Evolutionary conservation across 805 yeast genomes (phyloP).

Genomic region (Ogataea pini): DNA sequence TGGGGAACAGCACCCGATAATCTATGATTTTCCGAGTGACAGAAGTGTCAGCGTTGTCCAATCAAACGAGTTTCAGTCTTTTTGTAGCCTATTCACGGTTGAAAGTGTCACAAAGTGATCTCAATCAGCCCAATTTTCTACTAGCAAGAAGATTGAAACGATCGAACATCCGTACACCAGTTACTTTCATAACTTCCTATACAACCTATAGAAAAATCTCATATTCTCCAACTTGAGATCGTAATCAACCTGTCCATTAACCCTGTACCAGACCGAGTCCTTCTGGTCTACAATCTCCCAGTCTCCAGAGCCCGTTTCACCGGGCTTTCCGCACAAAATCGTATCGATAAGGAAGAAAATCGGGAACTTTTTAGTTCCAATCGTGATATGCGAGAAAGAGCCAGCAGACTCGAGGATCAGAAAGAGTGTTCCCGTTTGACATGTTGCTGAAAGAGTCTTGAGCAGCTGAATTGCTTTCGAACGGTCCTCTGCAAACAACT

Average conservation of each 20-base stretch:
- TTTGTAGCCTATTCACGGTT: too few species aligned
- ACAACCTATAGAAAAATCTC: conserved; percentile 81
- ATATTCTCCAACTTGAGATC: conserved; percentile 77
- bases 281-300: conserved; percentile 69
- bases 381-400: conserved; percentile 75
- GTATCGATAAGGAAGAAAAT: conserved; percentile 79
- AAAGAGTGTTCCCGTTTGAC: conserved; percentile 58
- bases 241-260: conserved; percentile 51
- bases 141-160: too few species aligned
- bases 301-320: conserved; percentile 41
- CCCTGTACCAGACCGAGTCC: conserved; percentile 83
- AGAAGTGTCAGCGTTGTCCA: too few species aligned
- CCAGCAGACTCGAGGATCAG: conserved; percentile 88
- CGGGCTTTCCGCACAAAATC: conserved; percentile 56
- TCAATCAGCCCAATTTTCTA: too few species aligned
- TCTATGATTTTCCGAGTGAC: too few species aligned
- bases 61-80: too few species aligned
- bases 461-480: conserved; percentile 60
- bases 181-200: conserved; percentile 44
- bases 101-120: too few species aligned
- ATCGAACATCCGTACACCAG: too few species aligned
- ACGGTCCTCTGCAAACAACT: conserved; percentile 70
- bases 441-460: conserved; percentile 49
- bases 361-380: conserved; percentile 79
- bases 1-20: too few species aligned